These are phyloP conservation scores for Peniophora sp. DNA, from an alignment of 1,284 basidiomycete species.

Conservation along the genomic window DNA sequence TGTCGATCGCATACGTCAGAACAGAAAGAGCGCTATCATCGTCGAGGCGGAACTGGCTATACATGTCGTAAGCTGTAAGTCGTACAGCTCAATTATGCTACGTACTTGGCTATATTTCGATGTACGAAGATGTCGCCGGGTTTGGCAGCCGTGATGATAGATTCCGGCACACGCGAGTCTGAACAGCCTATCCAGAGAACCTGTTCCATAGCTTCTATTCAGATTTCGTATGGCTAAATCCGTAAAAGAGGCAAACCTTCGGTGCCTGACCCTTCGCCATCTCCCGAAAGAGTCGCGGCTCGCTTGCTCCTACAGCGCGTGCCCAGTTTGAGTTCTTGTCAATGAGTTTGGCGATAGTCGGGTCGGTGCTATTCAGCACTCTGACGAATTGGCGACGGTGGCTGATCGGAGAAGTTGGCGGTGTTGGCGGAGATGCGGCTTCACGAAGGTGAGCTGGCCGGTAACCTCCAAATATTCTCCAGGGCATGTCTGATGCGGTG, in stretches of 20 bases:
- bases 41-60: constrained; percentile 62
- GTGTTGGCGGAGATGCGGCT: not conserved
- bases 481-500: not conserved
- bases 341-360: not conserved
- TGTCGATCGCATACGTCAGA: constrained; percentile 67
- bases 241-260: not conserved
- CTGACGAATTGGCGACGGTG: not conserved
- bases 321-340: not conserved
- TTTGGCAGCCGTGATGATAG: constrained; percentile 24
- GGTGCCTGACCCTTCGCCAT: constrained; percentile 2
- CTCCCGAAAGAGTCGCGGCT: constrained; percentile 1
- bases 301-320: not conserved
- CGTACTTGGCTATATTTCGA: constrained; percentile 24
- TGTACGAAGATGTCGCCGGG: constrained; percentile 47
- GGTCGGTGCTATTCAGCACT: not conserved
- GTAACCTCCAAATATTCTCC: not conserved
- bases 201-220: constrained; percentile 11
- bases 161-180: constrained; percentile 40
- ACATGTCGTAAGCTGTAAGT: not conserved
- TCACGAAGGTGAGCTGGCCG: not conserved
- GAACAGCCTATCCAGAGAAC: constrained; percentile 51
- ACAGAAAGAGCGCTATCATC: constrained; percentile 71
- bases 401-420: not conserved
- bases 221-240: not conserved
- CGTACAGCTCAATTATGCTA: not conserved